Conservation (phyloP, 306 rosid species). For the Herpetospermum pedunculosum region DNA sequence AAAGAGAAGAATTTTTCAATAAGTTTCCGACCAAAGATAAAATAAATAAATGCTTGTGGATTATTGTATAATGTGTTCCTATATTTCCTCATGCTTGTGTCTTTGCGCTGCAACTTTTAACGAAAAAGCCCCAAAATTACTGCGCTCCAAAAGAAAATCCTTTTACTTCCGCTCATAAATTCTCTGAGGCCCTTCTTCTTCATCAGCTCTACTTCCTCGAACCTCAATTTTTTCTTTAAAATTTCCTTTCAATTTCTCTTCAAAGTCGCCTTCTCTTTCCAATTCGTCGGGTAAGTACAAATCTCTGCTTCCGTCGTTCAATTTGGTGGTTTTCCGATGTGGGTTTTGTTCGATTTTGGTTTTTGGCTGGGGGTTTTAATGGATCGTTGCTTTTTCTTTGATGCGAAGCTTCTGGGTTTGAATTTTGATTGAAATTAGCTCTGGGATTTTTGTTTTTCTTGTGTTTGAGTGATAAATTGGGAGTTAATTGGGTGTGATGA, state of each 20-base stretch:
- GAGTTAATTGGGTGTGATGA: conserved; percentile 25
- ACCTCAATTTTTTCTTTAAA: not conserved
- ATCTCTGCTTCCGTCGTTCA: not conserved
- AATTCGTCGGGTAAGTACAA: conserved; percentile 3
- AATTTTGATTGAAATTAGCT: conserved; percentile 5
- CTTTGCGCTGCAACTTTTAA: not conserved
- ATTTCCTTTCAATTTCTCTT: not conserved
- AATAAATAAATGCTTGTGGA: not conserved
- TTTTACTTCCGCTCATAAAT: not conserved
- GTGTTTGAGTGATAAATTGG: not conserved
- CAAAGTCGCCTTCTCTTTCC: not conserved
- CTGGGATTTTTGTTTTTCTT: conserved; percentile 12
- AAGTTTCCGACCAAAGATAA: not conserved
- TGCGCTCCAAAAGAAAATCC: not conserved
- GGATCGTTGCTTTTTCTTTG: conserved; percentile 16
- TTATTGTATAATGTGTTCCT: not conserved
- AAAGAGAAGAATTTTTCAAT: not conserved
- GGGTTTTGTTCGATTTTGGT: conserved; percentile 17
- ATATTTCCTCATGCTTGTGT: conserved; percentile 2
- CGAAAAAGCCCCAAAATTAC: conserved; percentile 5
- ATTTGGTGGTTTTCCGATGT: conserved; percentile 19
- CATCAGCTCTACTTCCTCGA: conserved; percentile 1
- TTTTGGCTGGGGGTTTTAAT: not conserved
- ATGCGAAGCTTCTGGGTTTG: conserved; percentile 20
- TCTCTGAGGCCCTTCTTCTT: not conserved